A percentile compares a stretch with the other conserved stretches of the same genome.
These are phyloP conservation scores for Cruciata laevipes DNA, from an alignment of 257 asterid genomes.

Conservation along the genomic window DNA sequence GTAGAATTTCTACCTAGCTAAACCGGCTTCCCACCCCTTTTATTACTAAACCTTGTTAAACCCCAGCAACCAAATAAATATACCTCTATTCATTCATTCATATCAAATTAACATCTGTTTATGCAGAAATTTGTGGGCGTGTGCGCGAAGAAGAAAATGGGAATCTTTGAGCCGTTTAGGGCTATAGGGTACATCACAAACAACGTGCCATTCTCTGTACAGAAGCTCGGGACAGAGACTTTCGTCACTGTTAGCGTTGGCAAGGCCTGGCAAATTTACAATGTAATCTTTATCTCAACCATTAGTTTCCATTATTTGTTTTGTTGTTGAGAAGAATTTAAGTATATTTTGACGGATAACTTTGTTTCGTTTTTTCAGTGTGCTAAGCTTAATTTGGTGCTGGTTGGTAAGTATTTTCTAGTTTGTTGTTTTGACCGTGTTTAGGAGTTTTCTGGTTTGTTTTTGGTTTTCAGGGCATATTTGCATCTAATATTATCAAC, in stretches of 20 bases:
- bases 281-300: slow-evolving; percentile 28
- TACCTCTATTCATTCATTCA: background rate
- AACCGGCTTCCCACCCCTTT: background rate
- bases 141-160: slow-evolving; percentile 24
- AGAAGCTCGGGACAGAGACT: slow-evolving; percentile 84
- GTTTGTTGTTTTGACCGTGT: background rate
- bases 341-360: background rate
- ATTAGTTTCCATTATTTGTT: background rate
- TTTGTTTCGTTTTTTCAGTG: slow-evolving; percentile 39
- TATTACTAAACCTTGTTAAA: background rate
- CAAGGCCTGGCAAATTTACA: slow-evolving; percentile 79
- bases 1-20: too few species aligned
- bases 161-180: slow-evolving; percentile 77
- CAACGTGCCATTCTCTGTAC: slow-evolving; percentile 74
- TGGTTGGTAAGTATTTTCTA: slow-evolving; percentile 54
- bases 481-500: too few species aligned
- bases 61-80: background rate
- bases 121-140: background rate
- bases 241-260: slow-evolving; percentile 92
- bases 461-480: background rate
- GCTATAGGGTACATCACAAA: slow-evolving; percentile 75
- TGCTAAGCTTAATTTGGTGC: slow-evolving; percentile 79
- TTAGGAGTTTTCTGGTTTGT: background rate
- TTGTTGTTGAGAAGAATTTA: background rate
- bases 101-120: background rate